Evolutionary conservation across 352 stramenopile species (phyloP).

Genomic region (Globisporangium nodosum): DNA sequence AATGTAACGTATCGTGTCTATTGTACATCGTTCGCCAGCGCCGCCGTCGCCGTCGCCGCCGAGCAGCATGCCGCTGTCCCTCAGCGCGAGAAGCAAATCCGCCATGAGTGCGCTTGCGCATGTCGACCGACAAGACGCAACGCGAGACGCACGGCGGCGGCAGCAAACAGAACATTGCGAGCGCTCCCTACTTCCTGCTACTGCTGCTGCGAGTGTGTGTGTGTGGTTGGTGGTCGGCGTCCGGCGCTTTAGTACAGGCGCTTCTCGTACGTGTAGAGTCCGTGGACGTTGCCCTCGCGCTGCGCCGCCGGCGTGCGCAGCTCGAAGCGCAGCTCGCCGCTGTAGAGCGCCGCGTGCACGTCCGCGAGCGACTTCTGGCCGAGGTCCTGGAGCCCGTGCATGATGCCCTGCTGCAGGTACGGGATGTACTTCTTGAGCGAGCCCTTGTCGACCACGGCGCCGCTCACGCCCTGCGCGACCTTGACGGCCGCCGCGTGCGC

Average conservation of each 20-base stretch:
- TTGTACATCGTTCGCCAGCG: background rate
- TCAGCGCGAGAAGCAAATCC: background rate
- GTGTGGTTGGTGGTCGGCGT: too few species aligned
- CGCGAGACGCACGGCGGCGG: conserved; percentile 2
- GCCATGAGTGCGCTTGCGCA: conserved; percentile 10
- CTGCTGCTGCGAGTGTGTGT: background rate
- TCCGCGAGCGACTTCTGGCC: conserved; percentile 90
- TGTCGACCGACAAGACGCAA: conserved; percentile 1
- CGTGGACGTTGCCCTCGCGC: conserved; percentile 98
- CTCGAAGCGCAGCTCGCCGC: conserved; percentile 93
- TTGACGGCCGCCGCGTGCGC: conserved; percentile 91
- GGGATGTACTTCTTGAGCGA: conserved; percentile 98
- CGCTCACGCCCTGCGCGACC: conserved; percentile 98
- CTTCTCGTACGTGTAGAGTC: conserved; percentile 97
- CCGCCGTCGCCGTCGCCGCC: background rate
- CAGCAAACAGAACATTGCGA: conserved; percentile 11
- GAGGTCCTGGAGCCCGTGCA: conserved; percentile 98
- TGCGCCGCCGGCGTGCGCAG: conserved; percentile 98
- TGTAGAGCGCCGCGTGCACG: conserved; percentile 77
- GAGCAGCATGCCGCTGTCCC: conserved; percentile 5
- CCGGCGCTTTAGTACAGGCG: conserved; percentile 58
- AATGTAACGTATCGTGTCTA: background rate
- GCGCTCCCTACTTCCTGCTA: background rate
- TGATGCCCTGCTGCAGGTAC: conserved; percentile 98
- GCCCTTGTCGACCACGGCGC: conserved; percentile 98